A percentile compares a stretch with the other conserved stretches of the same genome.
Evolutionary conservation across 169 alveolate genomes (phyloP).

Genomic region (Eimeria sp.): DNA sequence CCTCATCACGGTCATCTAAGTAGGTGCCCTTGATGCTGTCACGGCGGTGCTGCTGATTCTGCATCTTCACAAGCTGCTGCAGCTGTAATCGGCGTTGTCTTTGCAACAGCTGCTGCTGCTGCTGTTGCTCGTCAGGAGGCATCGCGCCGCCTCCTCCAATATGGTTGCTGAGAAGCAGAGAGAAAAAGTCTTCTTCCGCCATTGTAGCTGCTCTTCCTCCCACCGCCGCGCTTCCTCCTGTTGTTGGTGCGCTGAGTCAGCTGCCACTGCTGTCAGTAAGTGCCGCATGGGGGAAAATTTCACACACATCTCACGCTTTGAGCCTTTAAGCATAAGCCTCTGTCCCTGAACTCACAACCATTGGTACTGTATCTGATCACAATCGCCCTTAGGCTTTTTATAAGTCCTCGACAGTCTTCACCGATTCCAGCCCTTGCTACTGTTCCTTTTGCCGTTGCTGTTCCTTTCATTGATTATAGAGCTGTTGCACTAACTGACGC

Average conservation of each 20-base stretch:
- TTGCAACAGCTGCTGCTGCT: neutral
- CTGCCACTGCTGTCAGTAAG: slow-evolving; percentile 10
- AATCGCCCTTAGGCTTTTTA: neutral
- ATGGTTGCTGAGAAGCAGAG: slow-evolving; percentile 69
- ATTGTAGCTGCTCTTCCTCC: neutral
- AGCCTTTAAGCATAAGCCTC: neutral
- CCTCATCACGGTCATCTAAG: neutral
- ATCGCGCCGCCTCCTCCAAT: slow-evolving; percentile 59
- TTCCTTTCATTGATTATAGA: neutral
- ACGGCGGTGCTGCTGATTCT: neutral
- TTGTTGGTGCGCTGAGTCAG: slow-evolving; percentile 15
- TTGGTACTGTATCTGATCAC: neutral
- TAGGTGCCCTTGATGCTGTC: neutral
- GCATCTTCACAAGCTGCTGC: slow-evolving; percentile 32
- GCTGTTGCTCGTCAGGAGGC: slow-evolving; percentile 49
- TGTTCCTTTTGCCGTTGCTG: neutral
- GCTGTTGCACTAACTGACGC: neutral
- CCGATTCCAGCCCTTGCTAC: neutral
- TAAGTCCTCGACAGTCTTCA: neutral
- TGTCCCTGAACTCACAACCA: neutral
- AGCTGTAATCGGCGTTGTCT: neutral
- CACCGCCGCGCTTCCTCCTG: neutral
- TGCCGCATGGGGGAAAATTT: slow-evolving; percentile 13
- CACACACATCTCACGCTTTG: neutral
- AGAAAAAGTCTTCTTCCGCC: slow-evolving; percentile 57